Evolutionary conservation across 116 monocot genomes (phyloP), one percentile per base, ranked within the genome.

Genomic region (Posidonia oceanica): DNA sequence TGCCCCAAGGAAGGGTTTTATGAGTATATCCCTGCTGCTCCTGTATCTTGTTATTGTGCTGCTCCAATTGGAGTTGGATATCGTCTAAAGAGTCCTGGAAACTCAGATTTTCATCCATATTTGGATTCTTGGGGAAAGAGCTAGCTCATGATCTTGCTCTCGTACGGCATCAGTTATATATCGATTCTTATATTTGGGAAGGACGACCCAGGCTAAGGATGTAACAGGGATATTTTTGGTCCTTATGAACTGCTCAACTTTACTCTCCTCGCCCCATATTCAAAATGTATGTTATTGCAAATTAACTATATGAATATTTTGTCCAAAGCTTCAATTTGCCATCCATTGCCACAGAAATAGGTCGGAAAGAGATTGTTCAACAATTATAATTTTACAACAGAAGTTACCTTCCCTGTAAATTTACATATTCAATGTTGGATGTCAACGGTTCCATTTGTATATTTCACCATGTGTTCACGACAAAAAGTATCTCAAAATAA

Each of bases 161-260:
- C 48, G 42, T 69, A n/a, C 61, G 61, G 61, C 75, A 80, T 78
- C 97, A 97, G 68, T 64, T 97, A 62, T 64, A 83, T 29, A 75
- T 92, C 71, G 80, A 77, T 68, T 79, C 87, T 51, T 83, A 78
- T 80, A 59, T 75, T 12, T 97, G 97, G 97, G 89, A 89, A 83
- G 82, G 85, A 74, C 92, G 92, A 66, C 97, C 92, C 71, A 87
- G 97, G 75, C 74, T 97, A 65, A 78, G 64, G 72, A 97, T 97
- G 87, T 65, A 87, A 92, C 75, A 79, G 79, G 37, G 77, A 82
- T 74, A 80, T 87, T 69, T 89, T 87, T 85, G 97, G 97, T 74
- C 97, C 97, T 14, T 97, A 97, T 78, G 97, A 97, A 74, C 82
- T 97, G 57, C 77, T 97, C 44, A 87, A 84, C 75, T 80, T 97